Conservation (phyloP, 495 filamentous ascomycete genomes). For the Extremus antarcticus region DNA sequence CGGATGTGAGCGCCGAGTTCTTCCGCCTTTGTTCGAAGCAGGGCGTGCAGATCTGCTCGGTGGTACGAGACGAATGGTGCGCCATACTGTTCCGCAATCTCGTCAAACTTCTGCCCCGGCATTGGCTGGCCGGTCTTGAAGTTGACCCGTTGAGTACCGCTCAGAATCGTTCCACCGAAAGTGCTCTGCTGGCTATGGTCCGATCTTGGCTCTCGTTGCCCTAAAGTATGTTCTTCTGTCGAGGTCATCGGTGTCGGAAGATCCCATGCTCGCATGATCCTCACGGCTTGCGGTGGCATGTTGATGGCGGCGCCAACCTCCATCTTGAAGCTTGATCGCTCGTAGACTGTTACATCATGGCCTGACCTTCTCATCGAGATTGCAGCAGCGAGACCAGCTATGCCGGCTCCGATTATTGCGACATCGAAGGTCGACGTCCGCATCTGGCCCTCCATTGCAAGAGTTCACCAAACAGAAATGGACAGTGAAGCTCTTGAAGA, state of each 20-base stretch:
- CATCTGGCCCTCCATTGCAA: too few relatives aligned
- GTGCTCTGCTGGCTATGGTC: not conserved
- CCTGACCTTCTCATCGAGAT: constrained; percentile 43
- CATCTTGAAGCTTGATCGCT: constrained; percentile 7
- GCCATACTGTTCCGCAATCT: constrained; percentile 10
- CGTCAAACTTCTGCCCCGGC: not conserved
- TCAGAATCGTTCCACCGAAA: not conserved
- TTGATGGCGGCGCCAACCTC: constrained; percentile 17
- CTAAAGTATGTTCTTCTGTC: too few relatives aligned
- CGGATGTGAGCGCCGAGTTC: constrained; percentile 31
- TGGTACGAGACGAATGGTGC: constrained; percentile 38
- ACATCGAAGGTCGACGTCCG: not conserved
- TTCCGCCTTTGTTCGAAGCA: constrained; percentile 34
- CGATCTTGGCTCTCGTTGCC: too few relatives aligned
- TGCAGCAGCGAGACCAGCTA: constrained; percentile 47
- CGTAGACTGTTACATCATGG: constrained; percentile 38
- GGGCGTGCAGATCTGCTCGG: constrained; percentile 43
- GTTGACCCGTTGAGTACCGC: not conserved
- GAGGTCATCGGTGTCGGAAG: not conserved
- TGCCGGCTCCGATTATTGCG: constrained; percentile 6
- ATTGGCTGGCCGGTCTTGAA: not conserved
- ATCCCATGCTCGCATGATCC: not conserved
- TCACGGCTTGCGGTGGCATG: constrained; percentile 10
- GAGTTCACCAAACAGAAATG: too few relatives aligned
- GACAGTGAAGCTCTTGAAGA: too few relatives aligned